Base-by-base conservation (phyloP, 306 rosid genomes). In the Coriaria nepalensis region DNA sequence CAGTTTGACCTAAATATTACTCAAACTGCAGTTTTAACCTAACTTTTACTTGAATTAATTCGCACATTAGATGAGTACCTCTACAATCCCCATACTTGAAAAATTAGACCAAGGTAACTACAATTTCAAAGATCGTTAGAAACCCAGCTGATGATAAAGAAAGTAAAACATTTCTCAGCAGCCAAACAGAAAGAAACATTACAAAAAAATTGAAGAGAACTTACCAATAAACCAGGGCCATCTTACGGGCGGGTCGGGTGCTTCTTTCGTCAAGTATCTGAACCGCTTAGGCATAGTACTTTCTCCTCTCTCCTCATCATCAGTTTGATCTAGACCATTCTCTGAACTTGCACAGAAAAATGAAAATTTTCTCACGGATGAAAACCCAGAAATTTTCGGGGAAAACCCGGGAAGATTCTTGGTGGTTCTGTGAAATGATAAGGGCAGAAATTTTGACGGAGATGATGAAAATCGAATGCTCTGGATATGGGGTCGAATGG, bases 181-280 rank as follows among this genome's bases (percentile, higher is more conserved):
- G 52, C 13, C 52, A 67, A 53, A 49, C 10, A 57, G 64, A 63
- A 1, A 14, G 37, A 48, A 12, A 45, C 1, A 6, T 4, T 6
- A 38, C 35, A 4, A 40, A 49, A 10, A 0, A n/a, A 15, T 14
- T 35, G 45, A 56, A 37, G 38, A 72, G 46, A 29, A 10, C 36
- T 50, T 61, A 81, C 98, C 95, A 0, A 85, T 69, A 64, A 90
- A 38, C 76, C 69, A 85, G 9, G 94, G 95, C 98, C 98, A 90
- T 56, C 80, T 68, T 29, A 77, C 49, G 39, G 92, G 87, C 48
- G 78, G 68, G 56, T 72, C 77, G 4, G 94, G 72, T 70, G 75
- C 87, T 79, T 90, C 94, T 66, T 65, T 75, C 33, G 80, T 7
- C 36, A 77, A 67, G 44, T 78, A 68, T 52, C 82, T 65, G 70